A percentile compares a stretch with the other conserved stretches of the same genome.
phyloP scores from a whole-genome alignment of 768 basidiomycete species.

The Panellus pusillus region DNA sequence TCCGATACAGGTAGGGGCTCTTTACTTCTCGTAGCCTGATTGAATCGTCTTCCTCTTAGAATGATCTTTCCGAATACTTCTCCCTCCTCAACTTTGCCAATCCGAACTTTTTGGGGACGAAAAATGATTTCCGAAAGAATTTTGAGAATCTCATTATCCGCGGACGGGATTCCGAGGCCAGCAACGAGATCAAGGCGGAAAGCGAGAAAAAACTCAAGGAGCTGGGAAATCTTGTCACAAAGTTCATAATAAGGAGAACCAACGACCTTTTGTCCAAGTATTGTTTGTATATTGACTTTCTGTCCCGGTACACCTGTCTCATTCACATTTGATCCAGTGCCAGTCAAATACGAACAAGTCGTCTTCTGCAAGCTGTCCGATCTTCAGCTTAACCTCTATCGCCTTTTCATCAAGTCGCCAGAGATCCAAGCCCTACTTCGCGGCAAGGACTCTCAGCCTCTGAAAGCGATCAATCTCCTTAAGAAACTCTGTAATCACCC shows the following conservation, averaged over 20 bases:
- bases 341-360: slow-evolving; percentile 98
- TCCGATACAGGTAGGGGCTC: slow-evolving; percentile 70
- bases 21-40: slow-evolving; percentile 6
- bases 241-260: slow-evolving; percentile 93
- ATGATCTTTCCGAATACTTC: slow-evolving; percentile 93
- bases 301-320: slow-evolving; percentile 10
- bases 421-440: slow-evolving; percentile 89
- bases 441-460: slow-evolving; percentile 86
- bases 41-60: slow-evolving; percentile 44
- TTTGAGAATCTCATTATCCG: slow-evolving; percentile 91
- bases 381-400: slow-evolving; percentile 83
- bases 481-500: slow-evolving; percentile 97
- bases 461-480: slow-evolving; percentile 92
- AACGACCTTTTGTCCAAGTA: slow-evolving; percentile 96
- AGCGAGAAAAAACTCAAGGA: slow-evolving; percentile 92
- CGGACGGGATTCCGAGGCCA: slow-evolving; percentile 87
- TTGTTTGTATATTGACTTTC: slow-evolving; percentile 48
- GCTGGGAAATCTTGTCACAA: slow-evolving; percentile 81
- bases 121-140: slow-evolving; percentile 92
- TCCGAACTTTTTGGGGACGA: slow-evolving; percentile 84
- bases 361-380: slow-evolving; percentile 88
- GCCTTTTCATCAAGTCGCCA: slow-evolving; percentile 87
- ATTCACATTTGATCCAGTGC: slow-evolving; percentile 54
- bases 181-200: slow-evolving; percentile 71
- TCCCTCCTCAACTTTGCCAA: slow-evolving; percentile 92